Conservation (phyloP, 306 rosid genomes). For the Prosopis cineraria region DNA sequence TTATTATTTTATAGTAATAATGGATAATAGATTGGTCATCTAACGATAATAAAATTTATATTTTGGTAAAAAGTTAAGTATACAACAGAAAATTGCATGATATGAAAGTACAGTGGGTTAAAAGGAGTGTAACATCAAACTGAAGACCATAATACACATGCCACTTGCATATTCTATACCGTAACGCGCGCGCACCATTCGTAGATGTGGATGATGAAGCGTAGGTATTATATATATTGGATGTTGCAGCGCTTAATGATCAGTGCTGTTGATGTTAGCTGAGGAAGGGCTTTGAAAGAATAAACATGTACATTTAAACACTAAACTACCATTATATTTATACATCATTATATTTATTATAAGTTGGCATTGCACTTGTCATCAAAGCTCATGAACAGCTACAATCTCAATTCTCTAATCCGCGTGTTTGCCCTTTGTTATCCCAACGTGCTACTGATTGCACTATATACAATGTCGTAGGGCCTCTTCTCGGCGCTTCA, state of each 20-base stretch:
- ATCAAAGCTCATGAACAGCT: constrained; percentile 21
- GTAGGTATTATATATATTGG: background rate
- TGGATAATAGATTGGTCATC: background rate
- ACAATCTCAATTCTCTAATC: constrained; percentile 21
- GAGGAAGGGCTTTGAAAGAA: background rate
- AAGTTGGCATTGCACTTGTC: constrained; percentile 23
- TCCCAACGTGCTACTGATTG: background rate
- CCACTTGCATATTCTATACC: background rate
- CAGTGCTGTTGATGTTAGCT: constrained; percentile 1
- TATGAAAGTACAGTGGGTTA: background rate
- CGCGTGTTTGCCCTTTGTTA: background rate
- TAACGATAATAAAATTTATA: background rate
- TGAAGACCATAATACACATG: background rate
- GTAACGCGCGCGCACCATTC: no score
- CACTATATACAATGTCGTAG: background rate
- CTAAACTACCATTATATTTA: constrained; percentile 9
- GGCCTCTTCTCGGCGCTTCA: constrained; percentile 48
- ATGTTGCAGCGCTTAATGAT: no score
- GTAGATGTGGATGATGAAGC: background rate
- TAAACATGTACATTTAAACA: background rate
- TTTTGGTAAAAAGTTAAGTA: background rate
- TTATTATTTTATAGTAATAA: background rate
- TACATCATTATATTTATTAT: constrained; percentile 17
- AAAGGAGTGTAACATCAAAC: background rate
- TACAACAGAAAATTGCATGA: background rate